Base-by-base conservation (phyloP, 2,329 filamentous ascomycete species). In the Lachnellula hyalina region DNA sequence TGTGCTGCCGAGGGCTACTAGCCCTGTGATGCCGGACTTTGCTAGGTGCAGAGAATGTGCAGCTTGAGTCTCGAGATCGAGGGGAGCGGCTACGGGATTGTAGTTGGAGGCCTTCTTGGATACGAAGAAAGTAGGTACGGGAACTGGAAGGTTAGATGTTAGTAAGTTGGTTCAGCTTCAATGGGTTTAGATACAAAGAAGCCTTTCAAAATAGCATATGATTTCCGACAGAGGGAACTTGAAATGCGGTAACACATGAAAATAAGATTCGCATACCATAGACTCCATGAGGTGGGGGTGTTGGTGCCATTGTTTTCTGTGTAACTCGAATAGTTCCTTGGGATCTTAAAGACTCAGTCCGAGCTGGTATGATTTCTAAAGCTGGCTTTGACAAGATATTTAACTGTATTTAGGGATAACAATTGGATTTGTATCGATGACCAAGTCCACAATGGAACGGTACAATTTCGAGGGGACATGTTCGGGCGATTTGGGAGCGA, bases 1-100 rank as follows among this genome's bases (percentile, higher is more conserved):
- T 0, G 82, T 86, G 40, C 78, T 82, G 25, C 83, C 83, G 36
- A 85, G 75, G 35, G 85, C 74, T 2, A 86, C 82, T 3, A 86
- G 74, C 12, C 83, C 83, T 52, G 73, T 76, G 60, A 86, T 79
- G 38, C 83, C 83, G 47, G 77, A 77, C 49, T 74, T 74, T 15
- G 82, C 82, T 21, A 86, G 80, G 61, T 83, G 80, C 2, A 86
- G 66, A 14, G 77, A 78, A 72, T 86, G 82, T 41, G 74, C 73
- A 19, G 76, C 71, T 68, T 86, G 83, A 0, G 81, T 79, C 40
- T 76, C 72, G 53, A 81, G 73, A 62, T 86, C 83, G 42, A 85
- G n/a, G 5, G 67, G 65, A 19, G 67, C 55, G 2, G 62, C 58
- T 25, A 47, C 59, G 1, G 63, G 35, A 6, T 58, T 62, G 49